A percentile compares a stretch with the other conserved stretches of the same genome.
Evolutionary conservation across 1,284 basidiomycete genomes (phyloP).

Genomic region (Cutaneotrichosporon sp.): DNA sequence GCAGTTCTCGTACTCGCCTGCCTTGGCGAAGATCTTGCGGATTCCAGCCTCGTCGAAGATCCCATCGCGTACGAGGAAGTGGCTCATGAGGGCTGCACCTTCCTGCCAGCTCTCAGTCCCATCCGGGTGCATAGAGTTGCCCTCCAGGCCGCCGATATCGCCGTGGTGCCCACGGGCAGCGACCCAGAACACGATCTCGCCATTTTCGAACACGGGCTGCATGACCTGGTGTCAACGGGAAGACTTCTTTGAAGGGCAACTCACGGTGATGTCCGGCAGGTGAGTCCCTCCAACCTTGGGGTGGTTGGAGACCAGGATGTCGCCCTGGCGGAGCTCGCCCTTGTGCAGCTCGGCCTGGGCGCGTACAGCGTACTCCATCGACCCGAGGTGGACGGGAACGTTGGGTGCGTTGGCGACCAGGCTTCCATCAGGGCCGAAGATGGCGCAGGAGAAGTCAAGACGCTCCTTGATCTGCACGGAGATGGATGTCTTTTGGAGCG

Average conservation of each 20-base stretch:
- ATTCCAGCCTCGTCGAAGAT: conserved; percentile 22
- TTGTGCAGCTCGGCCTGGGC: conserved; percentile 45
- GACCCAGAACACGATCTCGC: conserved; percentile 37
- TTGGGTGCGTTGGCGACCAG: conserved; percentile 54
- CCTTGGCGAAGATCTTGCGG: conserved; percentile 11
- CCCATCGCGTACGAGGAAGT: conserved; percentile 21
- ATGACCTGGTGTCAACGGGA: conserved; percentile 17
- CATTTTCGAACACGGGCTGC: conserved; percentile 34
- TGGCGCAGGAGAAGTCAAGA: conserved; percentile 51
- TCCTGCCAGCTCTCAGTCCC: conserved; percentile 86
- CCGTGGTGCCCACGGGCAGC: conserved; percentile 33
- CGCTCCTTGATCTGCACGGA: conserved; percentile 42
- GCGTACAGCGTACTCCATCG: conserved; percentile 39
- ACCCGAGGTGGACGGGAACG: conserved; percentile 53
- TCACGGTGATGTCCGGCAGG: conserved; percentile 34
- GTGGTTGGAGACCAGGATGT: conserved; percentile 52
- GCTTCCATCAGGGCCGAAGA: conserved; percentile 50
- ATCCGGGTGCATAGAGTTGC: conserved; percentile 84
- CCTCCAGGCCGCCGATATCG: conserved; percentile 42
- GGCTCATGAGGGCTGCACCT: conserved; percentile 37
- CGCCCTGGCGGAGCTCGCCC: conserved; percentile 42
- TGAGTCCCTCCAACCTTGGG: conserved; percentile 38
- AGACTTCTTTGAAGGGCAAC: background rate
- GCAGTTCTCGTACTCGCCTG: conserved; percentile 15
- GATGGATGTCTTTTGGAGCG: conserved; percentile 52